Conservation (phyloP, 805 yeast species). For the Wickerhamiella cacticola region DNA sequence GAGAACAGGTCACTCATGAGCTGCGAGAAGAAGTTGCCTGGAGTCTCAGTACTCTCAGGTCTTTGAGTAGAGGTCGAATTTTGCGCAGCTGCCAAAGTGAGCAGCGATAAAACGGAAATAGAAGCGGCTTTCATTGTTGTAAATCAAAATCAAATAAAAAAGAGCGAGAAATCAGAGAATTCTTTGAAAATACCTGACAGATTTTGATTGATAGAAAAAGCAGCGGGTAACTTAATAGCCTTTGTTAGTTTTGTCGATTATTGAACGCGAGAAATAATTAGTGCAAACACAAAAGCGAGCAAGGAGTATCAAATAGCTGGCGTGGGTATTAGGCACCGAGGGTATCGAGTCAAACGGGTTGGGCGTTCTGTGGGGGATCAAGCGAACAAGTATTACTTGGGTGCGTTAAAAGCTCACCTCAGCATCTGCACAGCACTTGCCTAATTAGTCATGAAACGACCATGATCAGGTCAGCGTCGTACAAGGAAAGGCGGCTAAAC, state of each 20-base stretch:
- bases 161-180: conserved; percentile 11
- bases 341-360: not conserved
- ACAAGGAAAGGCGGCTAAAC: not conserved
- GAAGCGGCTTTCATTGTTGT: not conserved
- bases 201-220: not conserved
- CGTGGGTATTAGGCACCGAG: conserved; percentile 4
- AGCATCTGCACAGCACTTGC: conserved; percentile 7
- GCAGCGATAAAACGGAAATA: conserved; percentile 1
- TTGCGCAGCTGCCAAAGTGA: conserved; percentile 8
- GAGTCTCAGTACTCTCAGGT: not conserved
- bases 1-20: not conserved
- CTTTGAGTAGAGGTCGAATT: not conserved
- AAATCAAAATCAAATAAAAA: not conserved
- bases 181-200: conserved; percentile 1
- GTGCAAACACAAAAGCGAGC: conserved; percentile 3
- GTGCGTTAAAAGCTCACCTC: conserved; percentile 8
- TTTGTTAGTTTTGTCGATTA: not conserved
- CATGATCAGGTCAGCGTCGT: conserved; percentile 1
- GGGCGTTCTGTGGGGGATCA: not conserved
- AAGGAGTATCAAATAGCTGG: not conserved
- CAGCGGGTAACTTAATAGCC: conserved; percentile 2
- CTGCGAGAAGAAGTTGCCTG: conserved; percentile 2
- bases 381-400: conserved; percentile 8
- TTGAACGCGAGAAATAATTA: conserved; percentile 1
- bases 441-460: conserved; percentile 8